Base-by-base conservation (phyloP, 2,329 filamentous ascomycete genomes). In the Septoria petroselini region DNA sequence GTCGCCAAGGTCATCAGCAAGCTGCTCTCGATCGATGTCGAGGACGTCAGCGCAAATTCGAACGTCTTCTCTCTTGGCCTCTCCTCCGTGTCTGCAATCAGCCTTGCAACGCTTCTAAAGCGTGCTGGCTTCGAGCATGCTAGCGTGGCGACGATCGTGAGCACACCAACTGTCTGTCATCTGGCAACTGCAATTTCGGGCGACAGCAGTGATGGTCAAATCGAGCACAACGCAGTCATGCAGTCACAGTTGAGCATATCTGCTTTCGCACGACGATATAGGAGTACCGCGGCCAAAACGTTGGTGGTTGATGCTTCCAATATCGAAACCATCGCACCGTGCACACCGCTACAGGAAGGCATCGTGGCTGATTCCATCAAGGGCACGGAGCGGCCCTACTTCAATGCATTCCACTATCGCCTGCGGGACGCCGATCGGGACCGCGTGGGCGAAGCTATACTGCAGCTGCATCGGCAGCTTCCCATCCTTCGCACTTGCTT, bases 41-140 rank as follows among this genome's bases (percentile, higher is more conserved):
- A 69, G 0, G 68, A 71, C 0, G 71, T 88, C 2, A 70, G 68
- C 0, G 70, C 76, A 2, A 73, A 71, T 0, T 82, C 83, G 0
- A 95, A 82, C 52, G 80, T 95, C 14, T 95, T 93, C 59, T 88
- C 95, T 56, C 73, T 95, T 1, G 91, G 91, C 0, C 76, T 96
- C 18, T 91, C 95, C 62, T 96, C 91, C 0, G 89, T 96, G 12
- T 89, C 88, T 0, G 86, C 85, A 0, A 83, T 94, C 38, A 77
- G 82, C 6, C 76, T 96, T 23, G 77, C 85, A 0, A 75, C 78
- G 4, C 67, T 76, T 9, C 71, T 96, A 11, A 86, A 82, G 58
- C 73, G 76, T 2, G 72, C 72, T 2, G 87, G 88, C 0, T 79
- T 90, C 44, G 27, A 62, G 1, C 71, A 75, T 11, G 83, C 81